Evolutionary conservation across 352 stramenopile species (phyloP).

Genomic region (Detonula confervacea): DNA sequence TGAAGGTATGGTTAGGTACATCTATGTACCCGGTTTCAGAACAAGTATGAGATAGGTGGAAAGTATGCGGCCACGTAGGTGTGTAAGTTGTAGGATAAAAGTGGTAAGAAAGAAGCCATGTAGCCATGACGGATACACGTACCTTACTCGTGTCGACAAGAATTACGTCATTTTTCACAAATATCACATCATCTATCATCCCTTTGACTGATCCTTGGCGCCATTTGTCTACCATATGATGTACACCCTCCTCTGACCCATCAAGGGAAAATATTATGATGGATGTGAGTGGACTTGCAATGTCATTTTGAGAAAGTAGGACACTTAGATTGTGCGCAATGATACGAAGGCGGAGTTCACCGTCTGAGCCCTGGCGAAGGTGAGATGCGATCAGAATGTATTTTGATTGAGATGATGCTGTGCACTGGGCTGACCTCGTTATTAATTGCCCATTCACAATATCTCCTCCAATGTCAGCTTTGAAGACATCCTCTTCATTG

Average conservation of each 20-base stretch:
- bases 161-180: constrained; percentile 39
- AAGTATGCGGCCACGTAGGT: too few relatives aligned
- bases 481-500: neutral
- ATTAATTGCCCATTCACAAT: too few relatives aligned
- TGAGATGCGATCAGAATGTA: constrained; percentile 48
- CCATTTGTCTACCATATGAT: constrained; percentile 32
- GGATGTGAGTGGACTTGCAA: constrained; percentile 2
- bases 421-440: too few relatives aligned
- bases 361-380: constrained; percentile 36
- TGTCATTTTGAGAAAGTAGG: constrained; percentile 8
- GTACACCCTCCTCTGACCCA: neutral
- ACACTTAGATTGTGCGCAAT: constrained; percentile 50
- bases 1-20: too few relatives aligned
- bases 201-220: neutral
- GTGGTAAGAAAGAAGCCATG: too few relatives aligned
- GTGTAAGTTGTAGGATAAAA: too few relatives aligned
- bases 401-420: constrained; percentile 14
- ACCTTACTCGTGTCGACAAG: constrained; percentile 47
- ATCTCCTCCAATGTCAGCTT: too few relatives aligned
- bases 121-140: too few relatives aligned
- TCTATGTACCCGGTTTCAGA: too few relatives aligned
- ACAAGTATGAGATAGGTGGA: too few relatives aligned
- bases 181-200: constrained; percentile 27
- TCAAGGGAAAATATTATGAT: constrained; percentile 49
- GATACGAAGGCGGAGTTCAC: constrained; percentile 36